Evolutionary conservation across 2,329 filamentous ascomycete genomes (phyloP), one percentile per base, ranked within the genome.

Genomic region (Cercospora sesami): DNA sequence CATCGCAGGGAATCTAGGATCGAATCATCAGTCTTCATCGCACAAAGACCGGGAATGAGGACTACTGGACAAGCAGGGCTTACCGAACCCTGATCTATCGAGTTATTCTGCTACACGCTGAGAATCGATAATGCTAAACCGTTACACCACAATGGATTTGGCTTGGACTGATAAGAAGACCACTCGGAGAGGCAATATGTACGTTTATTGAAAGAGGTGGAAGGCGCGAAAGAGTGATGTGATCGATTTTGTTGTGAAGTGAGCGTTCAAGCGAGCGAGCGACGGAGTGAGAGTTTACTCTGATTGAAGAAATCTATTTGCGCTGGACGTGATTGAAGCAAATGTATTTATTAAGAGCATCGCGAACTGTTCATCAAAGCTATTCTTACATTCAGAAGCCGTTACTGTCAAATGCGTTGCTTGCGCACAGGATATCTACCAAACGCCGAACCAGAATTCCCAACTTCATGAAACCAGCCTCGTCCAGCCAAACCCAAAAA

Each of bases 31-130:
- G 48, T 8, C 8, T 48, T 48, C 1, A 18, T 7, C 18, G 39
- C 12, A 30, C 36, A 18, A 18, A 21, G 23, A 62, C 23, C 5
- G 39, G 9, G 16, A 18, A 9, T 6, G 18, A 31, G 9, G 36
- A 8, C 5, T 26, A 18, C 28, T 33, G 28, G 60, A 62, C 21
- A 48, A 23, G 59, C 10, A 14, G 18, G 16, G 45, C 62, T 18
- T 45, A 64, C 62, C 51, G 62, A 64, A 64, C 62, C 62, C 62
- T 64, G 62, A 42, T 64, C 62, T 58, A 58, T 30, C 62, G 51
- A 33, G 62, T 3, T 8, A 6, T 28, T n/a, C 16, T 55, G 12
- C 42, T 48, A 4, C 2, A 48, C 16, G 23, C 26, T 64, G 62
- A 64, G 62, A 58, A 42, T 33, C 62, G 53, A 30, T 36, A 58